A percentile compares a stretch with the other conserved stretches of the same genome.
Conservation (phyloP, 2,329 filamentous ascomycete species). For the Epichloe typhina region DNA sequence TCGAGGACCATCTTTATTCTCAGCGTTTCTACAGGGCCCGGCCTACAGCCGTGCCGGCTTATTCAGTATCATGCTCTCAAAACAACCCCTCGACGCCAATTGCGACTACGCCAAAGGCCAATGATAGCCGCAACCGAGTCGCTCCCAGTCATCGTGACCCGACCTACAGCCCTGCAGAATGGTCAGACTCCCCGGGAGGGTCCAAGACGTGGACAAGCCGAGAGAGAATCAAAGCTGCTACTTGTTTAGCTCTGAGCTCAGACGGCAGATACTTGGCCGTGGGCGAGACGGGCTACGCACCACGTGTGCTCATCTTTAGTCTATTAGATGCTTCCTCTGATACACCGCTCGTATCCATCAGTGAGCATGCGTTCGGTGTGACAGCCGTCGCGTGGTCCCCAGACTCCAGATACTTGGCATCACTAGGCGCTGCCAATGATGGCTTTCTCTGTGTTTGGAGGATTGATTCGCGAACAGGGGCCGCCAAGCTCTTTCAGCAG, state of each 20-base stretch:
- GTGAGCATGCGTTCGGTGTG: slow-evolving; percentile 83
- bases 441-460: slow-evolving; percentile 89
- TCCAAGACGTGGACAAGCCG: slow-evolving; percentile 75
- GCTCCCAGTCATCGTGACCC: slow-evolving; percentile 36
- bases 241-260: slow-evolving; percentile 75
- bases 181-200: slow-evolving; percentile 43
- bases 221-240: slow-evolving; percentile 88
- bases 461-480: slow-evolving; percentile 69
- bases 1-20: slow-evolving; percentile 52
- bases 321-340: slow-evolving; percentile 71
- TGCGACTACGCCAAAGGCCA: slow-evolving; percentile 42
- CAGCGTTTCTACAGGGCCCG: slow-evolving; percentile 88
- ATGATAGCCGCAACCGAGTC: slow-evolving; percentile 48
- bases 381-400: slow-evolving; percentile 79
- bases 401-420: slow-evolving; percentile 76
- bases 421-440: slow-evolving; percentile 78
- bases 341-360: slow-evolving; percentile 68
- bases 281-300: slow-evolving; percentile 89
- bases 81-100: slow-evolving; percentile 36
- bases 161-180: slow-evolving; percentile 31
- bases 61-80: slow-evolving; percentile 42
- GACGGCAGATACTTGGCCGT: slow-evolving; percentile 83
- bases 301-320: slow-evolving; percentile 80
- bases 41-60: slow-evolving; percentile 57
- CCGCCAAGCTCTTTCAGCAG: slow-evolving; percentile 67